A percentile compares a stretch with the other conserved stretches of the same genome.
These are phyloP conservation scores for Candida ipomoeae DNA, from an alignment of 805 yeast species.

Conservation along the genomic window DNA sequence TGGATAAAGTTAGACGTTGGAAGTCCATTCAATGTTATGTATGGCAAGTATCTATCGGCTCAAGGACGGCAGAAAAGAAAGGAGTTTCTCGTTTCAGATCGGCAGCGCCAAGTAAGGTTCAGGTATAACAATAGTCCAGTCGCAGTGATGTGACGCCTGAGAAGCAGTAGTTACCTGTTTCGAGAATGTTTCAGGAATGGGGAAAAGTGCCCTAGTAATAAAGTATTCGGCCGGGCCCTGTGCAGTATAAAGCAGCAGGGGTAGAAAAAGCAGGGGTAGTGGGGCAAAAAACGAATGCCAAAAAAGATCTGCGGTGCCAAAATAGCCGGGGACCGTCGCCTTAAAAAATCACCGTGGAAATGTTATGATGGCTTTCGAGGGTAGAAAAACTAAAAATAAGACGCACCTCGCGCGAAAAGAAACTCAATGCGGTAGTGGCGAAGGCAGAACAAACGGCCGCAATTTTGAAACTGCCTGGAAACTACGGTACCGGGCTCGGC, in stretches of 20 bases:
- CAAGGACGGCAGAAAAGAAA: not conserved
- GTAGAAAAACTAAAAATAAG: constrained; percentile 2
- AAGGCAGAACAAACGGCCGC: not conserved
- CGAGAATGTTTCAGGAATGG: not conserved
- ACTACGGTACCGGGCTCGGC: not conserved
- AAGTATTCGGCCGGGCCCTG: not conserved
- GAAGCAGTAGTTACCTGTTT: not conserved
- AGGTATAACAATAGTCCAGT: not conserved
- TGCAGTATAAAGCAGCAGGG: not conserved
- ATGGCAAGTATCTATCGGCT: not conserved
- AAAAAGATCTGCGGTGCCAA: not conserved
- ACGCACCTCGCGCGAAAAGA: constrained; percentile 1
- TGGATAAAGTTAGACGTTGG: too few relatives aligned
- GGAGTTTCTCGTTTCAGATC: not conserved
- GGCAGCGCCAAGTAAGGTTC: not conserved
- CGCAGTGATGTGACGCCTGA: not conserved
- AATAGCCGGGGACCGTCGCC: not conserved
- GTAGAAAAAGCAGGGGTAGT: not conserved
- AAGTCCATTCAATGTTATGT: not conserved
- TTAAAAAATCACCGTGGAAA: not conserved
- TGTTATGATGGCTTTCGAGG: not conserved
- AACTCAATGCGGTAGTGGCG: not conserved
- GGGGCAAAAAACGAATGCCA: not conserved
- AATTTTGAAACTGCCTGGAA: not conserved
- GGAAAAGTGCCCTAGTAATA: not conserved